Evolutionary conservation across 306 rosid species (phyloP), one percentile per base, ranked within the genome.

Genomic region (Fragaria vesca): DNA sequence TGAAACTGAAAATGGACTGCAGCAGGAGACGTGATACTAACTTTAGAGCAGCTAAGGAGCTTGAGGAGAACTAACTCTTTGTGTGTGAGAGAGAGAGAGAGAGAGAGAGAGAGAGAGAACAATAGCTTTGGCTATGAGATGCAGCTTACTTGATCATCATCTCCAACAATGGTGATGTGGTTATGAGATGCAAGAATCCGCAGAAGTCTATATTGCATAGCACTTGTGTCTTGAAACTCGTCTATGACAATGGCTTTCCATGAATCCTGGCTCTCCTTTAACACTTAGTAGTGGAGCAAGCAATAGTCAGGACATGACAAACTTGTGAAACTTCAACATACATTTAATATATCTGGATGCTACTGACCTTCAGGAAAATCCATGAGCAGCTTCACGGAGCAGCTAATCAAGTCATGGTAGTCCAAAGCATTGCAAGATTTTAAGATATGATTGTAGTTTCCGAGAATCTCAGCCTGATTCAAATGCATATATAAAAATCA

Each of bases 1-100:
- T 95, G 89, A 95, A 95, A 85, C 98, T 88, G 90, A 92, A 95
- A 86, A 95, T 95, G 82, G 98, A 95, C 98, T 95, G 86, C 74
- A 77, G 74, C 50, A 72, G 67, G 73, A 87, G 58, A 81, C 38
- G 72, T 74, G 77, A 20, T 40, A 80, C 34, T 65, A 71, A 76
- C 65, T 70, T 78, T 54, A 89, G 74, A 55, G 38, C 18, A 77
- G 66, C 42, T 77, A 65, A 42, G n/a, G 38, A 61, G 74, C 72
- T 36, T 20, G 69, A 71, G 51, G 32, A 52, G 16, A 21, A 74
- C 13, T 68, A 74, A 50, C 61, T 17, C 4, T n/a, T 24, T 55
- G 20, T 48, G 16, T 48, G 67, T 34, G 78, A 9, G 61, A 75
- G 30, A 61, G 17, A 55, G 16, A 57, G 67, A 43, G 78, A 9